phyloP scores from a whole-genome alignment of 192 early-diverging fungal genomes.

The Fimicolochytrium jonesii region DNA sequence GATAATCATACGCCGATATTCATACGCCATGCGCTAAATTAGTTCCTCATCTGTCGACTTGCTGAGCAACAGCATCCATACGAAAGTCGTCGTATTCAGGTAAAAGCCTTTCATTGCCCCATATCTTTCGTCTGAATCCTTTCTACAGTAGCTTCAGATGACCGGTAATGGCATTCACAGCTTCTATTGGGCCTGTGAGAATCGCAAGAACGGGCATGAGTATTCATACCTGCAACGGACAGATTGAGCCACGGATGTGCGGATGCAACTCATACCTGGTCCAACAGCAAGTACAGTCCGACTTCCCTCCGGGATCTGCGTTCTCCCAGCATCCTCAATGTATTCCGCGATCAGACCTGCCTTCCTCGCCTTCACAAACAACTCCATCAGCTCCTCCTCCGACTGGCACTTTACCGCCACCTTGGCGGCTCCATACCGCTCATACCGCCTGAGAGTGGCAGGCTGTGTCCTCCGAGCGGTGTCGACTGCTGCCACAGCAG shows the following conservation, averaged over 20 bases:
- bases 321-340: slow-evolving; percentile 89
- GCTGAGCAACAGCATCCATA: too few relatives aligned
- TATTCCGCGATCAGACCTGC: slow-evolving; percentile 62
- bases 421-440: slow-evolving; percentile 77
- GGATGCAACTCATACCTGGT: slow-evolving; percentile 55
- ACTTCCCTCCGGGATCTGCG: slow-evolving; percentile 88
- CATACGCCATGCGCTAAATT: too few relatives aligned
- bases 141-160: slow-evolving; percentile 52
- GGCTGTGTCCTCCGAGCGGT: slow-evolving; percentile 29
- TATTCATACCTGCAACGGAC: not conserved
- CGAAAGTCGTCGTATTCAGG: too few relatives aligned
- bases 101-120: too few relatives aligned
- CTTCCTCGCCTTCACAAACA: slow-evolving; percentile 58
- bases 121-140: too few relatives aligned
- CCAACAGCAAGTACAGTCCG: slow-evolving; percentile 91
- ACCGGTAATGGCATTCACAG: slow-evolving; percentile 49
- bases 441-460: slow-evolving; percentile 57
- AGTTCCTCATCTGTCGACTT: too few relatives aligned
- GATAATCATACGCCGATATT: too few relatives aligned
- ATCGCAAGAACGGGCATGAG: not conserved
- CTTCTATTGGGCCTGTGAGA: slow-evolving; percentile 20
- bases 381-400: slow-evolving; percentile 71
- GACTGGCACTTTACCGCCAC: slow-evolving; percentile 72
- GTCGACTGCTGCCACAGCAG: slow-evolving; percentile 64
- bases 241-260: not conserved